Percentiles rank a stretch among this genome's conserved stretches.
Conservation (phyloP, 1,284 basidiomycete species). For the Boletus mariae region DNA sequence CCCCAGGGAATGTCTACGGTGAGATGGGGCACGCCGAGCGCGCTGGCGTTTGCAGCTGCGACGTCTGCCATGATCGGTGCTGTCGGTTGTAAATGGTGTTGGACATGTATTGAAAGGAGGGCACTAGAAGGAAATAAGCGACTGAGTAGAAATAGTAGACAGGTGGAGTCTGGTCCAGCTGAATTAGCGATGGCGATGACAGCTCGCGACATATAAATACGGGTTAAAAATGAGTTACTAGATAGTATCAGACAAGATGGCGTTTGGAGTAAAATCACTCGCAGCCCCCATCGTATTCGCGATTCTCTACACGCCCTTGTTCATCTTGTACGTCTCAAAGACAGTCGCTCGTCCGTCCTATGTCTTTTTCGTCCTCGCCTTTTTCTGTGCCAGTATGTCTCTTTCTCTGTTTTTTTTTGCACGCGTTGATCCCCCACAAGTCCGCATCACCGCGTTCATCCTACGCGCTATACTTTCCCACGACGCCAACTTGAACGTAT, state of each 20-base stretch:
- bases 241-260: too few species aligned
- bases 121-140: constrained; percentile 33
- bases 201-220: neutral
- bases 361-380: constrained; percentile 37
- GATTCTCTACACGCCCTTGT: constrained; percentile 38
- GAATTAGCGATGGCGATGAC: constrained; percentile 63
- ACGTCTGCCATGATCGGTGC: constrained; percentile 52
- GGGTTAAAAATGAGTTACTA: too few species aligned
- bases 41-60: constrained; percentile 41
- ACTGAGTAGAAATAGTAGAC: constrained; percentile 63
- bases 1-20: constrained; percentile 56
- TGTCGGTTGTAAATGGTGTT: constrained; percentile 60
- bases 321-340: constrained; percentile 37
- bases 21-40: constrained; percentile 46
- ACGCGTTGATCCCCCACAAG: constrained; percentile 1
- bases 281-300: constrained; percentile 44
- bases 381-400: constrained; percentile 46
- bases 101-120: constrained; percentile 60
- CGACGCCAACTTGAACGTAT: constrained; percentile 18
- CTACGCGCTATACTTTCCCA: constrained; percentile 31
- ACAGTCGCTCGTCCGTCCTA: constrained; percentile 38
- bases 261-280: constrained; percentile 39
- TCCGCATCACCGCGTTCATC: constrained; percentile 38
- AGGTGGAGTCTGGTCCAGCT: constrained; percentile 76
- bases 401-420: constrained; percentile 10